Evolutionary conservation across 176 grass and related monocot species (phyloP), one percentile per base, ranked within the genome.

Genomic region (Alopecurus myosuroides): DNA sequence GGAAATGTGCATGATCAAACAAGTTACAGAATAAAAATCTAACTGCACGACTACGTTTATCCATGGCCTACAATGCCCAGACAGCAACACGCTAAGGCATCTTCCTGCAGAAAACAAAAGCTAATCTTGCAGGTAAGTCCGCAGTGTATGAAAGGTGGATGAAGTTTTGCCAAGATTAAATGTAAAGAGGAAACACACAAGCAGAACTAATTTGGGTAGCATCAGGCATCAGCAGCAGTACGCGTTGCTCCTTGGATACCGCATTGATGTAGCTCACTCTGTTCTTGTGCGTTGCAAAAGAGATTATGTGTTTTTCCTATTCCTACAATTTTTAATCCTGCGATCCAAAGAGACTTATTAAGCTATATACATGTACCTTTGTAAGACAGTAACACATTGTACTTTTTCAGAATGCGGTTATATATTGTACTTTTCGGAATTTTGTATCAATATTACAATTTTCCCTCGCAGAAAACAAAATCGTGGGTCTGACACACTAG

Each of bases 231-330:
- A 93, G 50, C 89, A 84, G 89, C 78, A 87, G 93, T 95, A 22
- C 92, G 87, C 19, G 93, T 51, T 93, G 71, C 68, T 98, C 91
- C 89, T 90, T 88, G 25, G 25, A 86, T 12, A 98, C 87, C 55
- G 90, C 89, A 9, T 95, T 88, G 50, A 98, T 92, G 42, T 92
- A 85, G 79, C 93, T 95, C 14, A 93, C 91, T 45, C 95, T 93
- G 34, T 92, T 95, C 79, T 92, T 93, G 83, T 98, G 93, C 15
- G 89, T 95, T 39, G 95, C 95, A 18, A 17, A 49, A 49, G 15
- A 49, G 18, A 49, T 11, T 49, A 2, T 35, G n/a, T n/a, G n/a
- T 35, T 49, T 49, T 49, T 1, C 14, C 15, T 49, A 49, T 49
- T 49, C 6, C 46, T 18, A 49, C 4, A 6, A 5, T 49, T 35